Percentiles rank a stretch among this genome's conserved stretches.
These are phyloP conservation scores for Cercospora sp. DNA, from an alignment of 2,329 filamentous ascomycete genomes.

Conservation along the genomic window DNA sequence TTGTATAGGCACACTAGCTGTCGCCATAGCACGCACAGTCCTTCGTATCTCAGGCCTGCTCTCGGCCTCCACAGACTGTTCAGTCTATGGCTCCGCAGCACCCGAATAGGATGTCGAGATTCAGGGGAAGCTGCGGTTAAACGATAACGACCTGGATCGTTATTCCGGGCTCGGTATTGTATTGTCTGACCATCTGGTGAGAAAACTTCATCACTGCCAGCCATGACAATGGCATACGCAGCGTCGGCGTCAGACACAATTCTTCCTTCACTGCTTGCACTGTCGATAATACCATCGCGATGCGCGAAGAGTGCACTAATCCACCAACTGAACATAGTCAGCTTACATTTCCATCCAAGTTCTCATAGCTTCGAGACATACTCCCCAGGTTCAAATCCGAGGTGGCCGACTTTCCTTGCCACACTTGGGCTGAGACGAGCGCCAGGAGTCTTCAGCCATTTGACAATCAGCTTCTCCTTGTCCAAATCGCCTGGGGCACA, in stretches of 20 bases:
- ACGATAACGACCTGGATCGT: constrained; percentile 48
- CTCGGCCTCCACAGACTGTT: constrained; percentile 49
- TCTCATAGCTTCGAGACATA: constrained; percentile 25
- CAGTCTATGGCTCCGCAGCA: constrained; percentile 49
- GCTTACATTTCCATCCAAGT: background rate
- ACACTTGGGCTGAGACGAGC: constrained; percentile 38
- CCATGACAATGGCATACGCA: constrained; percentile 51
- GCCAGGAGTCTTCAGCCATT: constrained; percentile 38
- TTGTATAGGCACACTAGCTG: background rate
- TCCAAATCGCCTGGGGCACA: constrained; percentile 42
- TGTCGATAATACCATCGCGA: constrained; percentile 51
- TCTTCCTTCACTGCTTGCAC: constrained; percentile 44
- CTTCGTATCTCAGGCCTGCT: constrained; percentile 52
- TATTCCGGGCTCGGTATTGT: constrained; percentile 44
- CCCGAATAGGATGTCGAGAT: constrained; percentile 46
- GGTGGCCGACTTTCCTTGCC: constrained; percentile 42
- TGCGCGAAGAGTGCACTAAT: constrained; percentile 51
- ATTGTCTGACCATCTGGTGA: constrained; percentile 41
- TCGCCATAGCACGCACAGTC: constrained; percentile 42
- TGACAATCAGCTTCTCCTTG: constrained; percentile 40
- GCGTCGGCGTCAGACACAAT: constrained; percentile 46
- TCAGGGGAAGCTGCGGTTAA: constrained; percentile 46
- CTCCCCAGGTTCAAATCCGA: constrained; percentile 52
- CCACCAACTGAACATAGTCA: constrained; percentile 48
- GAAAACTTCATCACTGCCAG: constrained; percentile 43